phyloP scores from a whole-genome alignment of 495 filamentous ascomycete genomes.

The Penicillium tannophilum region DNA sequence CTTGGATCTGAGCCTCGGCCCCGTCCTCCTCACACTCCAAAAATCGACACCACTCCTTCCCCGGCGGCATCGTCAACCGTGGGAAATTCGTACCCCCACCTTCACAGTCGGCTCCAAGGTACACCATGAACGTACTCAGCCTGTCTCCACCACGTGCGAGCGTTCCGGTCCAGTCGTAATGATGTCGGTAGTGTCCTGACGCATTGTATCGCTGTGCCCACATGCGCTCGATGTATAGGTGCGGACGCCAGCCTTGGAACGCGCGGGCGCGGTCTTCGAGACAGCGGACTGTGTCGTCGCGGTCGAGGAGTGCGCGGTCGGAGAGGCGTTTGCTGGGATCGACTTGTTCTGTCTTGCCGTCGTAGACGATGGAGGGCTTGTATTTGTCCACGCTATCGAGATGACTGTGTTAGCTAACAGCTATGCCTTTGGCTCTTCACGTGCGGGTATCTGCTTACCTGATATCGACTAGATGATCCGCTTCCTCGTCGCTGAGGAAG shows the following conservation, averaged over 20 bases:
- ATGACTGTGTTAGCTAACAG: neutral
- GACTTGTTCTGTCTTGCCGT: constrained; percentile 43
- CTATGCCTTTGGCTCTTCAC: too few relatives aligned
- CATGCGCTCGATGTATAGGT: constrained; percentile 63
- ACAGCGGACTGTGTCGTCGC: constrained; percentile 64
- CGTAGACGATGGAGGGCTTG: constrained; percentile 56
- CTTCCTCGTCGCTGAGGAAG: constrained; percentile 53
- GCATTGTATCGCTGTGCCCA: constrained; percentile 62
- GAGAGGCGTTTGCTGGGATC: constrained; percentile 56
- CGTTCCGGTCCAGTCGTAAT: constrained; percentile 60
- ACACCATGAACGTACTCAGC: constrained; percentile 64
- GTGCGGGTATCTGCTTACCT: constrained; percentile 37
- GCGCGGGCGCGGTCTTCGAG: constrained; percentile 66
- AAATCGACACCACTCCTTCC: constrained; percentile 57
- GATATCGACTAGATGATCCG: constrained; percentile 50
- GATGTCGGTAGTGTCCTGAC: constrained; percentile 59
- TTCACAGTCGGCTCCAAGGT: constrained; percentile 57
- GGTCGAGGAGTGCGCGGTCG: constrained; percentile 58
- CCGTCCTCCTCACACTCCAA: constrained; percentile 55
- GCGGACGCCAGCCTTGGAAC: constrained; percentile 69
- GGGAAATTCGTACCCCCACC: constrained; percentile 67
- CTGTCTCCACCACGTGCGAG: constrained; percentile 46
- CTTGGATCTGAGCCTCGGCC: neutral
- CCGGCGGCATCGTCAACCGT: constrained; percentile 42
- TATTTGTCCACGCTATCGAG: constrained; percentile 48